Evolutionary conservation across 306 rosid species (phyloP).

Genomic region (Erythrophleum fordii): DNA sequence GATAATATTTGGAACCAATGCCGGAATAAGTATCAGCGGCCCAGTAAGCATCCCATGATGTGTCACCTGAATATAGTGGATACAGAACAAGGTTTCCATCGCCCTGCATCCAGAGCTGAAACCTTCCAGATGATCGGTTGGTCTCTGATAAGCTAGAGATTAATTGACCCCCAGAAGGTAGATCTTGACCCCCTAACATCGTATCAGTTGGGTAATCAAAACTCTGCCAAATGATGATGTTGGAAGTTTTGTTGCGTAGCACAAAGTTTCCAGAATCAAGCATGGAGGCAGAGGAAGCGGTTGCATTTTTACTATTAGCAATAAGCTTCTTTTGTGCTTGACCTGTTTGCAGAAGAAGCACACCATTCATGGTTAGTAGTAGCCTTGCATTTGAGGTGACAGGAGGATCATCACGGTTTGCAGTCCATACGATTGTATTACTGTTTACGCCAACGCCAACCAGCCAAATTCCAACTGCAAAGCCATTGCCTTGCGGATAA

Average conservation of each 20-base stretch:
- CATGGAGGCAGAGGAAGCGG: constrained; percentile 46
- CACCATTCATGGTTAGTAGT: constrained; percentile 35
- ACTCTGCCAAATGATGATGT: constrained; percentile 31
- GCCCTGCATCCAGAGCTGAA: constrained; percentile 31
- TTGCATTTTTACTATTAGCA: neutral
- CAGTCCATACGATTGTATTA: constrained; percentile 43
- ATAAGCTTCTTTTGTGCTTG: constrained; percentile 19
- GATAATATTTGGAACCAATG: neutral
- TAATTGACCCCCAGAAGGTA: constrained; percentile 12
- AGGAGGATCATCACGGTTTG: constrained; percentile 35
- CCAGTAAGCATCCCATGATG: constrained; percentile 40
- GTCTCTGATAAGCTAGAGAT: constrained; percentile 27
- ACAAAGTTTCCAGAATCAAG: constrained; percentile 51
- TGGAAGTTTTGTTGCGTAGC: neutral
- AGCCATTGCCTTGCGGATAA: constrained; percentile 27
- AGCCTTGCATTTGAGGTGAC: constrained; percentile 35
- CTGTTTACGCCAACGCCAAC: neutral
- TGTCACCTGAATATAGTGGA: neutral
- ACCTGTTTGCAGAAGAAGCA: neutral
- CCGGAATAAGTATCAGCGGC: neutral
- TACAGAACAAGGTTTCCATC: constrained; percentile 48
- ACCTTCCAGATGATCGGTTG: constrained; percentile 22
- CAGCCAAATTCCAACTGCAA: constrained; percentile 41
- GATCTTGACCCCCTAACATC: constrained; percentile 37
- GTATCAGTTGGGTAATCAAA: constrained; percentile 53